Base-by-base conservation (phyloP, 441 rosid species). In the Daphne laureola region DNA sequence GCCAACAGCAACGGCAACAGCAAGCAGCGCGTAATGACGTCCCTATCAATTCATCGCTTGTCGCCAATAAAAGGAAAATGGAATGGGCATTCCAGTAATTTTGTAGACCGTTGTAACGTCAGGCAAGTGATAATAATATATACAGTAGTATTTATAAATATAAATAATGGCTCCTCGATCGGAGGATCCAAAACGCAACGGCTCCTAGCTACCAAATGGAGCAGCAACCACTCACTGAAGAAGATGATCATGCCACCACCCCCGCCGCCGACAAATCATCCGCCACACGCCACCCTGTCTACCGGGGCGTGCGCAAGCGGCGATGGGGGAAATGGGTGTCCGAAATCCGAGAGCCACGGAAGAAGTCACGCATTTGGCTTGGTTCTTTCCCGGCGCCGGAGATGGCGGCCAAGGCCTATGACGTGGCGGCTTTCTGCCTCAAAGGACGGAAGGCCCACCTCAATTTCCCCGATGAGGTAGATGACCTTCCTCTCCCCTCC, bases 291-390 rank as follows among this genome's bases (percentile, higher is more conserved):
- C 95, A 79, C 59, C 79, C 85, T 0, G 67, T 73, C 21, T 82
- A 78, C 60, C 79, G 65, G 3, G 88, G 88, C 8, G 80, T 82
- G 23, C 72, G 85, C 31, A 82, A 77, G 69, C 65, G 88, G 43
- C 74, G 70, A 17, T 82, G 88, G 88, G 88, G 88, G 15, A 82
- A 79, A 62, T 82, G 85, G 88, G 88, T 82, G 36, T 82, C 85
- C 2, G 88, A 82, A 54, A 82, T 82, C 25, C 65, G 88, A 57
- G 85, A 81, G 69, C 87, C 87, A 7, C 72, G 82, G 36, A 81
- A 81, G 54, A 81, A 81, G 58, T 72, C 82, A 3, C 67, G 88
- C 58, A 82, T 82, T 48, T 82, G 88, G 88, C 75, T 82, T 1
- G 88, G 88, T 42, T 79, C 85, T 5, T 82, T 79, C 57, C 73